Base-by-base conservation (phyloP, 2,329 filamentous ascomycete species). In the Colletotrichum viniferum region DNA sequence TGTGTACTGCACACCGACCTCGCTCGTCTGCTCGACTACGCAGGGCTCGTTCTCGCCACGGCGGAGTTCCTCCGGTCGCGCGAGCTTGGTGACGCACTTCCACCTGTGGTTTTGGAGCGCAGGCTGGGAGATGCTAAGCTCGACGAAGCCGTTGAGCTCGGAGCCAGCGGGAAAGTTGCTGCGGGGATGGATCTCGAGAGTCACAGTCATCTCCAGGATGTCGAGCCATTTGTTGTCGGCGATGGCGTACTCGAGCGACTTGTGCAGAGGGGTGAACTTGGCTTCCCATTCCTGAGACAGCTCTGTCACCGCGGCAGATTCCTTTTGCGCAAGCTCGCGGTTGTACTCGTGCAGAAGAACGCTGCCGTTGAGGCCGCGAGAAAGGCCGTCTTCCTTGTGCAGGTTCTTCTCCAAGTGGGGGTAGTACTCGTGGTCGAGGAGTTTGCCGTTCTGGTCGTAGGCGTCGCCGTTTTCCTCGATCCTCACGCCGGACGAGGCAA, bases 151-250 rank as follows among this genome's bases (percentile, higher is more conserved):
- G 76, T 90, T 88, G 71, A 93, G 87, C 79, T 92, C 89, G 6
- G 91, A 90, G n/a, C 90, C 89, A 13, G 86, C 84, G 5, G 91
- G 91, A 78, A 92, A 91, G 73, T 88, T 87, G 78, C 87, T 87
- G 61, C 88, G 88, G 77, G 91, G 87, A 79, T 91, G 89, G 3
- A 93, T 82, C 76, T 92, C 88, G 8, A 93, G 86, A 1, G 90
- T 90, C 6, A 90, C 87, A 76, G 92, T 90, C 85, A 93, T 91
- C 83, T 93, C 91, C 76, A 93, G 84, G 43, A 92, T 88, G 77
- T 90, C 88, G 74, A 91, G 90, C 48, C 88, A 88, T 26, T 87
- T 85, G 77, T 91, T 86, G 36, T 90, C 87, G 12, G 87, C 85
- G 3, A 85, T 82, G 12, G 87, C 84, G 3, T 86, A 82, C 69